Evolutionary conservation across 2,329 filamentous ascomycete species (phyloP).

Genomic region (Thielaviopsis musarum): DNA sequence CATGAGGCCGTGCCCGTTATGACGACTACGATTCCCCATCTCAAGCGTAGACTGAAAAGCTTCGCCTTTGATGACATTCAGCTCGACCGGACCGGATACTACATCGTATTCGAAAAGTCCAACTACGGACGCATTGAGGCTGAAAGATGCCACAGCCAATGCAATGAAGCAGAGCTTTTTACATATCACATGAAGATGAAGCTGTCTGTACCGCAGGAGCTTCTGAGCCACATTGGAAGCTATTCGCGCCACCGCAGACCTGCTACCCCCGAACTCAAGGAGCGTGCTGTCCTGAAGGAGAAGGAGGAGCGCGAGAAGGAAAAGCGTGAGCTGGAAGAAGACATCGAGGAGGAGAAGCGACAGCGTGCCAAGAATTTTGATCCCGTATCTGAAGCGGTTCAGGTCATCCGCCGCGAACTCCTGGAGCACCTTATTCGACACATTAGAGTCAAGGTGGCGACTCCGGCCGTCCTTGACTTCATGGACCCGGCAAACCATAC

Average conservation of each 20-base stretch:
- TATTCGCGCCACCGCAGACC: slow-evolving; percentile 8
- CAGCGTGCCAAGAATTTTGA: slow-evolving; percentile 78
- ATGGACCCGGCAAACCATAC: slow-evolving; percentile 68
- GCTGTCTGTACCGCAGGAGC: slow-evolving; percentile 29
- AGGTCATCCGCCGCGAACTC: slow-evolving; percentile 64
- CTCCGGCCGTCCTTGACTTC: slow-evolving; percentile 61
- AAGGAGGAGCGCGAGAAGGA: slow-evolving; percentile 49
- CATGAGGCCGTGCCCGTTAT: slow-evolving; percentile 75
- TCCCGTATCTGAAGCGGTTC: slow-evolving; percentile 69
- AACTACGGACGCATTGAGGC: slow-evolving; percentile 63
- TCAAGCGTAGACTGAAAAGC: slow-evolving; percentile 75
- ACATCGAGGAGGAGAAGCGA: slow-evolving; percentile 79
- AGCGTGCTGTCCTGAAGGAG: slow-evolving; percentile 29
- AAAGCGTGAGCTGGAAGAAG: slow-evolving; percentile 58
- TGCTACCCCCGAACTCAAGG: slow-evolving; percentile 9
- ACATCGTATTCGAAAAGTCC: slow-evolving; percentile 73
- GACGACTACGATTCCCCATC: slow-evolving; percentile 67
- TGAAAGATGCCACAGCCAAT: slow-evolving; percentile 60
- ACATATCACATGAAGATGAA: slow-evolving; percentile 88
- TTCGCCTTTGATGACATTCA: slow-evolving; percentile 70
- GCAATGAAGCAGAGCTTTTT: slow-evolving; percentile 72
- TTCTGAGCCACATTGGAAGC: slow-evolving; percentile 9
- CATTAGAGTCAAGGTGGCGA: slow-evolving; percentile 74
- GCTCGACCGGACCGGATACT: slow-evolving; percentile 76
- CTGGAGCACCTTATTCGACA: slow-evolving; percentile 76